These are phyloP conservation scores for Cyclocybe cylindracea DNA, from an alignment of 768 basidiomycete genomes.

Conservation along the genomic window DNA sequence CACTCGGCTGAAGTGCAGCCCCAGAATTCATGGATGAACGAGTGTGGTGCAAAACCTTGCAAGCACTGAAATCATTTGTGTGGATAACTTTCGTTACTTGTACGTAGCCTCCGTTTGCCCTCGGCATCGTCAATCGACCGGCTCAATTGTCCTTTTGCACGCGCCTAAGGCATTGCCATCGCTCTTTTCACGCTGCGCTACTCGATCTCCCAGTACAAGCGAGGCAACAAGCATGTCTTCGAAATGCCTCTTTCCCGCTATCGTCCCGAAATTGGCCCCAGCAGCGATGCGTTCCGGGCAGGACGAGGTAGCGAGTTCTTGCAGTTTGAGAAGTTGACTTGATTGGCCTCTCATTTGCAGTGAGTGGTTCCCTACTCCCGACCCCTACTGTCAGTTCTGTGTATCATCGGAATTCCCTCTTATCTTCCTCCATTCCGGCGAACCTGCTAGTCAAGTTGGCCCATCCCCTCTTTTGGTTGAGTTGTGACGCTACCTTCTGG, in stretches of 20 bases:
- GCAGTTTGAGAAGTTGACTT: constrained; percentile 33
- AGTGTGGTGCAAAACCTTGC: constrained; percentile 55
- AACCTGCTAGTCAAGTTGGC: too few species aligned
- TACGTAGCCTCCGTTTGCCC: constrained; percentile 26
- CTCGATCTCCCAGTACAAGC: constrained; percentile 39
- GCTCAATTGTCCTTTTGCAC: not conserved
- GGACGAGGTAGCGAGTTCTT: constrained; percentile 36
- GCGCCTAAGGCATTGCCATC: constrained; percentile 41
- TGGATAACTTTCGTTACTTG: constrained; percentile 59
- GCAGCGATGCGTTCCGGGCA: constrained; percentile 4
- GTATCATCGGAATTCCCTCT: not conserved
- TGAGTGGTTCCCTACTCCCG: not conserved
- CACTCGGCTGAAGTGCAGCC: not conserved
- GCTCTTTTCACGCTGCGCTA: constrained; percentile 43
- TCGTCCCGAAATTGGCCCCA: constrained; percentile 27
- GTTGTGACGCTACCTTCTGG: too few species aligned
- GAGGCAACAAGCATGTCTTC: constrained; percentile 55
- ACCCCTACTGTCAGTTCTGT: not conserved
- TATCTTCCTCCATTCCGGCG: not conserved
- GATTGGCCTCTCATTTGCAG: not conserved
- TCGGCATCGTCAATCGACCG: not conserved
- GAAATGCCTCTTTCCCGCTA: constrained; percentile 51
- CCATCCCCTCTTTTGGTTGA: too few species aligned
- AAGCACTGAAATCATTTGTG: constrained; percentile 56
- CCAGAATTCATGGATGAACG: constrained; percentile 44